Conservation (phyloP, 148 eudicot species). For the Mesembryanthemum crystallinum region DNA sequence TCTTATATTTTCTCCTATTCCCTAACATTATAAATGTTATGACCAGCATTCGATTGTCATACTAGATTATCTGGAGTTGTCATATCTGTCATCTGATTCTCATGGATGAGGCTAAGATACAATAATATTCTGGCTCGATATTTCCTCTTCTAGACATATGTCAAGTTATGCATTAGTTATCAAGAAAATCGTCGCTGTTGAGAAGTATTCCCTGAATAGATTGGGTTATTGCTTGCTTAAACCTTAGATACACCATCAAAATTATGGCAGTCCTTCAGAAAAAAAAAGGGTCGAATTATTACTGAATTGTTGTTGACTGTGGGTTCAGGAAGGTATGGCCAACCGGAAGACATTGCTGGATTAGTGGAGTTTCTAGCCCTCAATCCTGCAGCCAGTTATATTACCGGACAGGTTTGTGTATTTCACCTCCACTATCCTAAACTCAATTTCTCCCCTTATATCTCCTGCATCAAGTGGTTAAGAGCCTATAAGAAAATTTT, state of each 20-base stretch:
- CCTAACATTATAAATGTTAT: neutral
- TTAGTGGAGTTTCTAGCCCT: slow-evolving; percentile 79
- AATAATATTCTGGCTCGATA: neutral
- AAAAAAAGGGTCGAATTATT: neutral
- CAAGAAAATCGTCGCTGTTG: neutral
- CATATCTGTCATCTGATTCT: neutral
- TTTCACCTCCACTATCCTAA: neutral
- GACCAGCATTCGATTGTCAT: neutral
- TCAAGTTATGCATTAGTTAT: neutral
- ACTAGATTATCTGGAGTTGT: neutral
- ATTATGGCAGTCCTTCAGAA: neutral
- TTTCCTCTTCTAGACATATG: neutral
- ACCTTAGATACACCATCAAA: neutral
- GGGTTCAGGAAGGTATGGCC: slow-evolving; percentile 66
- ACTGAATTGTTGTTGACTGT: slow-evolving; percentile 6
- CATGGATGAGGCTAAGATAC: neutral
- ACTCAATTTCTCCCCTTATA: neutral
- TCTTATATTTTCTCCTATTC: neutral
- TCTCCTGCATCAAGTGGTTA: neutral
- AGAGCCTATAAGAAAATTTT: neutral
- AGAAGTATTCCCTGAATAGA: neutral
- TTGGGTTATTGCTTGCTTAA: neutral
- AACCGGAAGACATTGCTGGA: slow-evolving; percentile 83
- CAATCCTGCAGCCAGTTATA: slow-evolving; percentile 69
- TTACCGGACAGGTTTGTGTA: slow-evolving; percentile 69